Conservation (phyloP, 768 basidiomycete species). For the Heimioporus sp. region DNA sequence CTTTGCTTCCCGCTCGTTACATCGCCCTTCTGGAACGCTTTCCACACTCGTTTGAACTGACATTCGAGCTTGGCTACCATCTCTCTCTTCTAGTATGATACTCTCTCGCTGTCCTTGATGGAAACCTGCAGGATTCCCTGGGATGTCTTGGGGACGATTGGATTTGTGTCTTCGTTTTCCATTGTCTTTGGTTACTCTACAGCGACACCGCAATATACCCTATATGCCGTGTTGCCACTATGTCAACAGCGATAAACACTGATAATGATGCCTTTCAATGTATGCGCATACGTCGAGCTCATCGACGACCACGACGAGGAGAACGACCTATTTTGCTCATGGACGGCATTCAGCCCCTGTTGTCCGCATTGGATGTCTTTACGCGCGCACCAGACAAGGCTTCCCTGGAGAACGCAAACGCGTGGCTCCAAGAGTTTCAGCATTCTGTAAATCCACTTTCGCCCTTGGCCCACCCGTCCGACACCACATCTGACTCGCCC, state of each 20-base stretch:
- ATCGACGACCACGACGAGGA: slow-evolving; percentile 12
- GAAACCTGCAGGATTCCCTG: slow-evolving; percentile 22
- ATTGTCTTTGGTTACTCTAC: slow-evolving; percentile 3
- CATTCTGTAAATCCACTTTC: slow-evolving; percentile 93
- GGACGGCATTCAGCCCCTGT: slow-evolving; percentile 67
- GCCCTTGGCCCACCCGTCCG: slow-evolving; percentile 56
- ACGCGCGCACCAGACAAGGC: slow-evolving; percentile 77
- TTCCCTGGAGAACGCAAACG: slow-evolving; percentile 83
- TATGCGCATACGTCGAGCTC: neutral
- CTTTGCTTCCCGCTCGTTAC: slow-evolving; percentile 31
- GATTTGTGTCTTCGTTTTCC: slow-evolving; percentile 14
- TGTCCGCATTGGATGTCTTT: slow-evolving; percentile 80
- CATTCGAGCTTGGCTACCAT: slow-evolving; percentile 48
- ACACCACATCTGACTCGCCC: slow-evolving; percentile 65
- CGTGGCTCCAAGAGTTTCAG: slow-evolving; percentile 98
- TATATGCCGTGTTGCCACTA: slow-evolving; percentile 30
- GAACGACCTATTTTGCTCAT: slow-evolving; percentile 34
- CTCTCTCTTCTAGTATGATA: slow-evolving; percentile 48
- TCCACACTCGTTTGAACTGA: slow-evolving; percentile 60
- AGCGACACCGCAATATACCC: slow-evolving; percentile 32
- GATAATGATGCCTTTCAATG: slow-evolving; percentile 16
- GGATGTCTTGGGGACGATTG: slow-evolving; percentile 25
- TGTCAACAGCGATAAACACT: slow-evolving; percentile 32
- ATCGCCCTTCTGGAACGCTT: slow-evolving; percentile 41
- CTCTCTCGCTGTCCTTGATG: slow-evolving; percentile 40